Evolutionary conservation across 345 rosid genomes (phyloP).

Genomic region (Cardiospermum halicacabum): DNA sequence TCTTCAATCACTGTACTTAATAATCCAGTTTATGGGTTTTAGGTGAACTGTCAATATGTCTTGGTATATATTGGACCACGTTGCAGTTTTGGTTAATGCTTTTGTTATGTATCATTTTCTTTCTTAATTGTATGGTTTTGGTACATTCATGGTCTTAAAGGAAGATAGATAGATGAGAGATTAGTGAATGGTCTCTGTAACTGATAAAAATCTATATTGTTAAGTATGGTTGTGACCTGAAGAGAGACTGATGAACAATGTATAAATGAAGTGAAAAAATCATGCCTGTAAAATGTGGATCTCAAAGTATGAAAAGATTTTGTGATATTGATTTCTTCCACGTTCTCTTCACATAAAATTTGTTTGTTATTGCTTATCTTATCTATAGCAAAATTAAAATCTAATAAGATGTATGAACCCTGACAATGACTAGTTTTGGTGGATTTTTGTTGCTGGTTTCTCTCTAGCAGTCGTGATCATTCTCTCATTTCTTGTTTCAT

Average conservation of each 20-base stretch:
- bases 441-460: too few species aligned
- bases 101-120: constrained; percentile 10
- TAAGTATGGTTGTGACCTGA: background rate
- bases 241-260: too few species aligned
- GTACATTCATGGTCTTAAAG: background rate
- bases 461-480: background rate
- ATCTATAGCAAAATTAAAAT: background rate
- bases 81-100: background rate
- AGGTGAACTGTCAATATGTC: background rate
- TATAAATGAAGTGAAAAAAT: background rate
- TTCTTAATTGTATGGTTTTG: background rate
- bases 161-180: background rate
- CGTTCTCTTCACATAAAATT: background rate
- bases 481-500: background rate
- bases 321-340: background rate
- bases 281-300: background rate
- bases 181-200: background rate
- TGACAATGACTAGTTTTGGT: background rate
- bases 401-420: background rate
- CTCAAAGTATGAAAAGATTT: background rate
- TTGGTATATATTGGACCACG: background rate
- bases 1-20: background rate
- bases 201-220: background rate
- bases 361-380: background rate
- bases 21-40: background rate